These are phyloP conservation scores for Saccharomyces jurei DNA, from an alignment of 805 yeast genomes.

Conservation along the genomic window DNA sequence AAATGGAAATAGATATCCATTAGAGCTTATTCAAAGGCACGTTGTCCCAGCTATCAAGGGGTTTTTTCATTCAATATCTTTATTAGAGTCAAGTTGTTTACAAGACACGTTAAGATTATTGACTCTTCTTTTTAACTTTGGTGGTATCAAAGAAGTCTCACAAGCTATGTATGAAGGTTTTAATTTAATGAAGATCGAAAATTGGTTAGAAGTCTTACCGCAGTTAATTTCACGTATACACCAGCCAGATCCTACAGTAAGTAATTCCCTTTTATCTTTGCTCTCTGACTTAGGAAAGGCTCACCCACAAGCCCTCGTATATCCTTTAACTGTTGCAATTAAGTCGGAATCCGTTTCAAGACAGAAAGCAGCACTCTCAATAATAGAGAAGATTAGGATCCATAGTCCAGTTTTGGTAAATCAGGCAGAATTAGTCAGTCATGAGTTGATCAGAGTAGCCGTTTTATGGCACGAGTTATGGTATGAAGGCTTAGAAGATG, in stretches of 20 bases:
- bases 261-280: slow-evolving; percentile 65
- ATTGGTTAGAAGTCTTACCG: slow-evolving; percentile 90
- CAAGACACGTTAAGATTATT: slow-evolving; percentile 83
- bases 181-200: slow-evolving; percentile 75
- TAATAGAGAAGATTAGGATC: slow-evolving; percentile 80
- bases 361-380: slow-evolving; percentile 79
- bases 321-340: slow-evolving; percentile 88
- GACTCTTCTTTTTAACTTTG: slow-evolving; percentile 89
- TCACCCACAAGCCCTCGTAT: slow-evolving; percentile 92
- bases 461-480: slow-evolving; percentile 94
- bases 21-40: slow-evolving; percentile 65
- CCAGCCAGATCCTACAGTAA: slow-evolving; percentile 81
- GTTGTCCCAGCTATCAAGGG: slow-evolving; percentile 93
- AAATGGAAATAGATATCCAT: slow-evolving; percentile 27
- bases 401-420: slow-evolving; percentile 76
- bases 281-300: slow-evolving; percentile 80
- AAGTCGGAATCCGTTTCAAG: slow-evolving; percentile 82
- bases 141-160: slow-evolving; percentile 82
- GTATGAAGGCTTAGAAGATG: slow-evolving; percentile 95
- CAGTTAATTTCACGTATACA: slow-evolving; percentile 91
- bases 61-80: slow-evolving; percentile 82
- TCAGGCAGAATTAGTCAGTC: slow-evolving; percentile 83
- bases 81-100: slow-evolving; percentile 73
- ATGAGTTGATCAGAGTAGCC: slow-evolving; percentile 85
- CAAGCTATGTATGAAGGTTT: slow-evolving; percentile 83